Evolutionary conservation across 23 red algal species (phyloP).

Genomic region (Cyanidioschyzon merolae): DNA sequence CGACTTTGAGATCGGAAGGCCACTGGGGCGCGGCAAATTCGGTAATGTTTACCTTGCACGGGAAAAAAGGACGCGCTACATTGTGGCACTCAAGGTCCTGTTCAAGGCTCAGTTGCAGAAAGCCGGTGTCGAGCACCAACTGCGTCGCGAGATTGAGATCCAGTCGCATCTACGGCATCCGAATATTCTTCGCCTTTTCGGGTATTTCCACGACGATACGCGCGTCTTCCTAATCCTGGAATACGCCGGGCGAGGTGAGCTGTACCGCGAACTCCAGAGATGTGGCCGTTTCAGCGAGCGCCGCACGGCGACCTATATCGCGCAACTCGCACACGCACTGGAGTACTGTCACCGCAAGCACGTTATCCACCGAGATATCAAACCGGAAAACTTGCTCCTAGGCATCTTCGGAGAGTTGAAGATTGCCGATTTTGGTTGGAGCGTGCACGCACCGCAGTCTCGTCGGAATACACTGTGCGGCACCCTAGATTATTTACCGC

Average conservation of each 20-base stretch:
- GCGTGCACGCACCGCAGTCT: constrained; percentile 76
- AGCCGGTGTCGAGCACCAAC: constrained; percentile 88
- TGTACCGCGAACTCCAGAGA: constrained; percentile 84
- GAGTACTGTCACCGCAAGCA: constrained; percentile 80
- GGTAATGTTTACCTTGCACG: constrained; percentile 97
- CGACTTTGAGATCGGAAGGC: constrained; percentile 90
- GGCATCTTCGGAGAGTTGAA: constrained; percentile 80
- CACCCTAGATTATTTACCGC: constrained; percentile 91
- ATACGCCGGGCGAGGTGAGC: constrained; percentile 85
- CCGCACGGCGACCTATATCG: constrained; percentile 65
- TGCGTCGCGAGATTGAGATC: constrained; percentile 97
- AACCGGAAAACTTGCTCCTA: constrained; percentile 95
- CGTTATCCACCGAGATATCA: constrained; percentile 96
- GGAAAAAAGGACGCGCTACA: constrained; percentile 73
- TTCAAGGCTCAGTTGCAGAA: constrained; percentile 73
- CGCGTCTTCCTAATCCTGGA: constrained; percentile 96
- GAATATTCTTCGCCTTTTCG: constrained; percentile 92
- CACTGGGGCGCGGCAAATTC: constrained; percentile 89
- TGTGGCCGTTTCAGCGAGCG: constrained; percentile 52
- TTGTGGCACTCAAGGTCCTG: constrained; percentile 92
- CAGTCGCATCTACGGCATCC: constrained; percentile 89
- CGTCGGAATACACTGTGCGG: constrained; percentile 80
- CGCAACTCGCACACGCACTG: constrained; percentile 64
- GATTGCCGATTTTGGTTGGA: constrained; percentile 99
- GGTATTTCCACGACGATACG: constrained; percentile 88